Conservation (phyloP, 192 early-diverging fungal genomes). For the Chytriomyces confervae region DNA sequence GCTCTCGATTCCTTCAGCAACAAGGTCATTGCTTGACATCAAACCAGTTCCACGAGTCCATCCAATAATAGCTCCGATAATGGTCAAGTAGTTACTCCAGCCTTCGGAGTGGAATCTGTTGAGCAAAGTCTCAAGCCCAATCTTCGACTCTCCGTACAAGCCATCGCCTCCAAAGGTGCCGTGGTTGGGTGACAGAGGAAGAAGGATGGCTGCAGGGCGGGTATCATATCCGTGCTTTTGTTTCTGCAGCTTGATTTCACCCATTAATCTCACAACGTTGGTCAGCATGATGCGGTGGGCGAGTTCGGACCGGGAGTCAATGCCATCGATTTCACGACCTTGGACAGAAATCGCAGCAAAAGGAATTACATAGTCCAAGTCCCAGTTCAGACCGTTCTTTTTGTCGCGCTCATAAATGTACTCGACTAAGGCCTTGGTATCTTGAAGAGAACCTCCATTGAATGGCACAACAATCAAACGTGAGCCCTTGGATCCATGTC, state of each 20-base stretch:
- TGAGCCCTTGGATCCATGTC: conserved; percentile 85
- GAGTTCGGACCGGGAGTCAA: conserved; percentile 88
- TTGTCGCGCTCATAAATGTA: conserved; percentile 86
- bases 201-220: conserved; percentile 85
- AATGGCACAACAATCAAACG: conserved; percentile 89
- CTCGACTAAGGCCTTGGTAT: conserved; percentile 76
- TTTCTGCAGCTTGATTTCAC: conserved; percentile 85
- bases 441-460: conserved; percentile 89
- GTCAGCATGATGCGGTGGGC: conserved; percentile 95
- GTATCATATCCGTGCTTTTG: conserved; percentile 74
- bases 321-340: conserved; percentile 81
- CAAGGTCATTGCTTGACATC: conserved; percentile 90
- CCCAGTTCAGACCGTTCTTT: conserved; percentile 81
- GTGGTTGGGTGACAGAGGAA: conserved; percentile 96
- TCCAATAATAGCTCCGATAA: conserved; percentile 92
- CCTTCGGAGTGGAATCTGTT: conserved; percentile 89
- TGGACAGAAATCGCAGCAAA: conserved; percentile 94
- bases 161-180: conserved; percentile 93
- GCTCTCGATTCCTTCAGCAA: conserved; percentile 86
- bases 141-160: conserved; percentile 93
- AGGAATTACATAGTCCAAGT: conserved; percentile 93
- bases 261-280: conserved; percentile 86
- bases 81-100: conserved; percentile 85
- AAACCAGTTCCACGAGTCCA: conserved; percentile 97
- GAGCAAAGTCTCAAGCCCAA: conserved; percentile 89